Evolutionary conservation across 1,139 yeast species (phyloP).

Genomic region (Groenewaldozyma sp.): DNA sequence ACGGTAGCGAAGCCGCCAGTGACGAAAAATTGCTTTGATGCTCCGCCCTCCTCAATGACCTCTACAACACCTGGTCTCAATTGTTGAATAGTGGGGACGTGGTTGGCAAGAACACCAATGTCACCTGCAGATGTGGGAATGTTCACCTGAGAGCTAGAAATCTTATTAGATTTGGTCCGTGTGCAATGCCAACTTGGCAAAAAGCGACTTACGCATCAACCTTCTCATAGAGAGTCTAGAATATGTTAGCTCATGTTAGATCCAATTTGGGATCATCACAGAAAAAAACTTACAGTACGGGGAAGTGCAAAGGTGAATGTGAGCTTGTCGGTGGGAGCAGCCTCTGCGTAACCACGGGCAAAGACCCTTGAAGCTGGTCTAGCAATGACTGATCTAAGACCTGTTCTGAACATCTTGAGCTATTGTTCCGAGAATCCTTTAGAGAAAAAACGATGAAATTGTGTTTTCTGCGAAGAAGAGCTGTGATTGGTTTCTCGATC

Average conservation of each 20-base stretch:
- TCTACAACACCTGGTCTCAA: slow-evolving; percentile 94
- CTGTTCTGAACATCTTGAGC: slow-evolving; percentile 1
- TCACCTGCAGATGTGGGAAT: slow-evolving; percentile 95
- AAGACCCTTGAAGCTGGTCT: slow-evolving; percentile 54
- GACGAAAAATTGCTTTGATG: slow-evolving; percentile 74
- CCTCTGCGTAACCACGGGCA: slow-evolving; percentile 86
- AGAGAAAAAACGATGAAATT: slow-evolving; percentile 1
- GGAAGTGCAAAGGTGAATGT: slow-evolving; percentile 77
- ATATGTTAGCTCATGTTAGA: no score
- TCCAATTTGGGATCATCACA: no score
- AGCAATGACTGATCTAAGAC: slow-evolving; percentile 26
- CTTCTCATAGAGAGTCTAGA: slow-evolving; percentile 35
- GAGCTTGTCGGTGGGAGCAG: slow-evolving; percentile 65
- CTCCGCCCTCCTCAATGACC: slow-evolving; percentile 71
- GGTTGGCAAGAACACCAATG: slow-evolving; percentile 95
- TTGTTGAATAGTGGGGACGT: slow-evolving; percentile 97
- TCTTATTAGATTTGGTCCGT: slow-evolving; percentile 4
- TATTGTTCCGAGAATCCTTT: no score
- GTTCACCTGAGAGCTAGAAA: slow-evolving; percentile 75
- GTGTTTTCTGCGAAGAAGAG: no score
- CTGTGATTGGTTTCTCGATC: no score
- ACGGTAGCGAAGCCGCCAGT: slow-evolving; percentile 97
- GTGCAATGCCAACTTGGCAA: neutral
- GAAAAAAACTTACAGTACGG: slow-evolving; percentile 15
- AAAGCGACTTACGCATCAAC: slow-evolving; percentile 34